These are phyloP conservation scores for Stramenopiles sp. DNA, from an alignment of 352 stramenopile genomes.

Conservation along the genomic window DNA sequence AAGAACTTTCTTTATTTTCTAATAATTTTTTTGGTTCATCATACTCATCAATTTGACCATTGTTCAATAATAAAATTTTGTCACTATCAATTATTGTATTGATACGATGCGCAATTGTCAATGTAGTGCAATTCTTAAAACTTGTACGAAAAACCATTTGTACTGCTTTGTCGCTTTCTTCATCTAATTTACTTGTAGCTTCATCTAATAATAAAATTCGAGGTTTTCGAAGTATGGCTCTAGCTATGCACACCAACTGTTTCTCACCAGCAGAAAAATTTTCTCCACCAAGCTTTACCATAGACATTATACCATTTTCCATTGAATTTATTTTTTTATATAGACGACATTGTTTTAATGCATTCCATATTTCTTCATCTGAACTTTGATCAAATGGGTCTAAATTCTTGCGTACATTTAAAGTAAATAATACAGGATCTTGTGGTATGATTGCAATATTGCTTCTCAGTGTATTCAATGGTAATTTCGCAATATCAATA, in stretches of 20 bases:
- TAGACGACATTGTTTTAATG: neutral
- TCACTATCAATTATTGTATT: constrained; percentile 61
- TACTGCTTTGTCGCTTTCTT: constrained; percentile 52
- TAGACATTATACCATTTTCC: too few species aligned
- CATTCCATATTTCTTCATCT: neutral
- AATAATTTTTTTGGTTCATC: constrained; percentile 53
- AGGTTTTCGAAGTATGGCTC: neutral
- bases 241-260: neutral
- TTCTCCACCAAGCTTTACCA: too few species aligned
- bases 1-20: constrained; percentile 31
- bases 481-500: neutral
- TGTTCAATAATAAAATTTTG: constrained; percentile 80
- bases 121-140: constrained; percentile 32
- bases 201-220: constrained; percentile 62
- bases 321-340: neutral
- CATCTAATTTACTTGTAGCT: constrained; percentile 58
- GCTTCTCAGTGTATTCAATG: neutral
- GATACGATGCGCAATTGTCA: constrained; percentile 52
- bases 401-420: neutral
- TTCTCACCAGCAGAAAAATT: neutral
- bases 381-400: neutral
- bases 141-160: constrained; percentile 47
- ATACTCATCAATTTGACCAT: constrained; percentile 69
- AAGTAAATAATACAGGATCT: neutral
- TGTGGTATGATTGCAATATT: constrained; percentile 1